Base-by-base conservation (phyloP, 306 rosid genomes). In the Arachis hypogaea region DNA sequence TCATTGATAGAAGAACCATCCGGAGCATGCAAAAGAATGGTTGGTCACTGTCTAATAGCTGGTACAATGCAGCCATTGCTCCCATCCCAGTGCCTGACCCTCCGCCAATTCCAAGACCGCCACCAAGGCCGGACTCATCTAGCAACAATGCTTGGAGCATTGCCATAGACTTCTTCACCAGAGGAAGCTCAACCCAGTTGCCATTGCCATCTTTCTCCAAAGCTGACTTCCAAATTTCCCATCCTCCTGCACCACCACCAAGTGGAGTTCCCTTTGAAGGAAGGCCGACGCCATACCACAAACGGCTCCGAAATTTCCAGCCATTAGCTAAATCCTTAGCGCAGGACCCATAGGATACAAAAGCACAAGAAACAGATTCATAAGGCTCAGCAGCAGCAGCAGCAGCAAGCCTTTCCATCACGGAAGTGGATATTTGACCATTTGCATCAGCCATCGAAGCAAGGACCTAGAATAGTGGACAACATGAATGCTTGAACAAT, bases 1-100 rank as follows among this genome's bases (percentile, higher is more conserved):
- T 89, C 92, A 94, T 87, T 3, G 93, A 94, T 55, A 94, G 90
- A 79, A 94, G 99, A 75, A 92, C 89, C 98, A 94, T 94, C 78
- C 99, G 86, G 67, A 94, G 97, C 96, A 94, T 94, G 83, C 99
- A 92, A 75, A 94, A 78, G 86, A 94, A 94, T 72, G 99, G 99
- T 63, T 94, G 99, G 73, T 94, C 99, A 84, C 99, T 94, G 82
- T 94, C 99, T 85, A 94, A 85, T 73, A 94, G 81, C 83, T 94
- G 96, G 88, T 87, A 94, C 61, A 94, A 90, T 49, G 93, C 90
- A 67, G 96, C 54, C 99, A 94, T 89, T 11, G 96, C 99, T 76
- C 99, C 99, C 99, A 94, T 94, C 77, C 99, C 99, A 45, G 99
- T 94, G 75, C 99, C 99, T 49, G 99, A 94, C 64, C 99, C 99